Evolutionary conservation across 2,329 filamentous ascomycete genomes (phyloP), one percentile per base, ranked within the genome.

Genomic region (Fusarium sp.): DNA sequence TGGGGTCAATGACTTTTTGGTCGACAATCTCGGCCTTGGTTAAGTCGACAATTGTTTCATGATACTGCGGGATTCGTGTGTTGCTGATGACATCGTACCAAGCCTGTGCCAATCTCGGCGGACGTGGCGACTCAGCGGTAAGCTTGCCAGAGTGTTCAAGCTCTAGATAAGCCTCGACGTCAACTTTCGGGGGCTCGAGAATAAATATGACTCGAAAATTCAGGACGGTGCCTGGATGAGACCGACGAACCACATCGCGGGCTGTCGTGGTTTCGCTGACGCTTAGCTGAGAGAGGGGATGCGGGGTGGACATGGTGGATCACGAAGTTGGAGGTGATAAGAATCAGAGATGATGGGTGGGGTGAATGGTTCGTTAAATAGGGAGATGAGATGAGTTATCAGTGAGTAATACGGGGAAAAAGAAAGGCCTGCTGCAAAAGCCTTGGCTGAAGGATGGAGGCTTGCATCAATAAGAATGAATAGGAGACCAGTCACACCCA

Each of bases 151-250:
- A 77, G 66, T 86, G 84, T 68, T 89, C 63, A 54, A 80, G 78
- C n/a, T 87, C 85, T 0, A 90, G 80, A 56, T 85, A 90, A 0
- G 67, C 72, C 1, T 86, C 70, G 73, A 90, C 82, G 12, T 85
- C 81, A 5, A 78, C 73, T 77, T 90, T 90, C 0, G 82, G 81
- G 0, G 88, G 88, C 72, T 90, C 88, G 12, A 80, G 79, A 4
- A 90, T 80, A 1, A 85, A 87, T 62, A 88, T 86, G 35, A 86
- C 84, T 11, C 87, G 84, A 73, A 90, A 90, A 65, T 85, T 81
- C 7, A 84, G 69, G 1, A 79, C 70, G 1, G 80, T 68, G 4
- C 76, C 79, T 2, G 80, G 73, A 32, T 83, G 77, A 9, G 78
- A 66, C 4, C 65, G 63, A 15, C 81, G 70, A 6, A 85, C 81